Conservation (phyloP, 1,284 basidiomycete species). For the Vanrija sp. region DNA sequence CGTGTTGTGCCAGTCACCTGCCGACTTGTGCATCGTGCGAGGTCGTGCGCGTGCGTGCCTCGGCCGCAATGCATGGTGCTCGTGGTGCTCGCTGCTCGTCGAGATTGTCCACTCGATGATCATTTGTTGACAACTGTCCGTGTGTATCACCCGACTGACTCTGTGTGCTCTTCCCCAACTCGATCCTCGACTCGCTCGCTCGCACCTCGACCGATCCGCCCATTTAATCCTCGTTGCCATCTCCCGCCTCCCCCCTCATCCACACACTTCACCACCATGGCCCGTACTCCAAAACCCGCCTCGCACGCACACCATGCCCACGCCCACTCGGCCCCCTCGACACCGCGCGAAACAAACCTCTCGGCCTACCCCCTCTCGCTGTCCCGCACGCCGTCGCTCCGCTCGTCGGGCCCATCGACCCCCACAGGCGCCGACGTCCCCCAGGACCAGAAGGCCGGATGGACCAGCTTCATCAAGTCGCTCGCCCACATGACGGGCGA, state of each 20-base stretch:
- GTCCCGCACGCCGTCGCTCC: background rate
- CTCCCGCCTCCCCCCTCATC: background rate
- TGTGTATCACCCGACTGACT: no score
- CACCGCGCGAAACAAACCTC: background rate
- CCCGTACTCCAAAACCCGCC: background rate
- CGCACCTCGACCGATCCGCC: no score
- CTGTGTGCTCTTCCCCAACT: no score
- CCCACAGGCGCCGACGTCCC: slow-evolving; percentile 44
- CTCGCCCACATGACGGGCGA: slow-evolving; percentile 85
- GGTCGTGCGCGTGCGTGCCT: no score
- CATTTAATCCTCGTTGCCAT: no score
- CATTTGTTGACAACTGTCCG: no score
- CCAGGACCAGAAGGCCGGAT: slow-evolving; percentile 49
- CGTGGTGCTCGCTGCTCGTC: no score
- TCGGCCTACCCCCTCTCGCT: background rate
- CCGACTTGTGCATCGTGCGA: no score
- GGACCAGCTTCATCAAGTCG: slow-evolving; percentile 52
- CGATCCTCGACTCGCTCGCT: no score
- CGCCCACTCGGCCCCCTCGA: background rate
- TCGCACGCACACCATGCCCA: background rate
- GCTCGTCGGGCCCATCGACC: background rate
- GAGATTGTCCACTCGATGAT: no score
- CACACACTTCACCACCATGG: background rate
- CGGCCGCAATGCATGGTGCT: no score
- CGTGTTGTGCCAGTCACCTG: no score